phyloP scores from a whole-genome alignment of 495 filamentous ascomycete species.

The Filosporella fistucella region DNA sequence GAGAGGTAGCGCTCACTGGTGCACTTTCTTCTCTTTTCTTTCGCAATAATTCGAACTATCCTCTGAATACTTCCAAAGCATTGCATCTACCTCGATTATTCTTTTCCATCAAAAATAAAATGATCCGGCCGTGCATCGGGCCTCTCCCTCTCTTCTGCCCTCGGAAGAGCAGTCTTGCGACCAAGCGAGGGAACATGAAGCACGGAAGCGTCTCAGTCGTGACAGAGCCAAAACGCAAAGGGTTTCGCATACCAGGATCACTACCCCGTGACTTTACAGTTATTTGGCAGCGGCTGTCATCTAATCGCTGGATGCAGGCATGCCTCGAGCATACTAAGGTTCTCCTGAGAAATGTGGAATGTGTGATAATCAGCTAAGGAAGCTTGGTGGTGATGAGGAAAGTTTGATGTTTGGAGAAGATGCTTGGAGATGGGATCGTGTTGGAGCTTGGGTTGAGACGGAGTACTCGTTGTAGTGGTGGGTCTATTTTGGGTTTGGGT shows the following conservation, averaged over 20 bases:
- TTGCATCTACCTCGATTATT: too few species aligned
- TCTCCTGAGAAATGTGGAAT: too few species aligned
- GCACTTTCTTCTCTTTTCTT: not conserved
- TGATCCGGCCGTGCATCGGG: too few species aligned
- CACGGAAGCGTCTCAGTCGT: conserved; percentile 18
- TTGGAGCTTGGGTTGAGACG: not conserved
- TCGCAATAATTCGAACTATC: too few species aligned
- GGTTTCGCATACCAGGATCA: conserved; percentile 10
- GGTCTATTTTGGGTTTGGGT: too few species aligned
- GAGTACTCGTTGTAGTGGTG: not conserved
- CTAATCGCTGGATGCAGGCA: too few species aligned
- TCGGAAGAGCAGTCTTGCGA: conserved; percentile 4
- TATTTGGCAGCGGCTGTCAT: not conserved
- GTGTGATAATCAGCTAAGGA: too few species aligned
- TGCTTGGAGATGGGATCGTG: not conserved
- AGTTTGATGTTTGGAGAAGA: not conserved
- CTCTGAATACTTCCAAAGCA: too few species aligned
- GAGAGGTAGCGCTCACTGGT: not conserved
- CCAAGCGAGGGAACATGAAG: conserved; percentile 17
- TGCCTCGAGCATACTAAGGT: too few species aligned
- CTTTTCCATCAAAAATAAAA: too few species aligned
- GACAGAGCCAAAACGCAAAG: conserved; percentile 16
- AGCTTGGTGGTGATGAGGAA: too few species aligned
- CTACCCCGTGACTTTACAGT: conserved; percentile 12
- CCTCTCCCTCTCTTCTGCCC: not conserved